A percentile compares a stretch with the other conserved stretches of the same genome.
Conservation (phyloP, 179 eudicot genomes). For the Beta corolliflora region DNA sequence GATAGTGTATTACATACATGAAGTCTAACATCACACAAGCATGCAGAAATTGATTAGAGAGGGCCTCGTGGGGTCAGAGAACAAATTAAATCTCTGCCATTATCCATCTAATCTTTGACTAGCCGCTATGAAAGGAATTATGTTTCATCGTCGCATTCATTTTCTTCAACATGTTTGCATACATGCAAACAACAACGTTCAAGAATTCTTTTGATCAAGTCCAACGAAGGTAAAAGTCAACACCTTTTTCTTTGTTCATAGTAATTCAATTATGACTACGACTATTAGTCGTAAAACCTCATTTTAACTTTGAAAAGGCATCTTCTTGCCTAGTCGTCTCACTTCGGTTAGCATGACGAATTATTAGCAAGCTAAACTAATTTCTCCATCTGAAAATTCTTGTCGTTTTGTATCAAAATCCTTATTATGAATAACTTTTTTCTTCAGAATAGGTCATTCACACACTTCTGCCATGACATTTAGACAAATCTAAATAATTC, state of each 20-base stretch:
- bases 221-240: constrained; percentile 1
- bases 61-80: constrained; percentile 17
- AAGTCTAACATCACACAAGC: too few relatives aligned
- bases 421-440: too few relatives aligned
- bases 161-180: constrained; percentile 15
- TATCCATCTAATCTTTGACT: constrained; percentile 22
- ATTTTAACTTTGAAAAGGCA: neutral
- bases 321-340: neutral
- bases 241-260: constrained; percentile 9
- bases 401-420: too few relatives aligned
- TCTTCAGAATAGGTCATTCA: too few relatives aligned
- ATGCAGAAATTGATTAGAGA: too few relatives aligned
- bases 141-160: constrained; percentile 16
- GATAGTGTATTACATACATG: too few relatives aligned
- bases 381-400: too few relatives aligned
- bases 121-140: neutral
- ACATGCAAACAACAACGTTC: constrained; percentile 29
- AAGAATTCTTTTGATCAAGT: neutral
- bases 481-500: too few relatives aligned
- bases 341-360: neutral
- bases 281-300: neutral
- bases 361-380: neutral
- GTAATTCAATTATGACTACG: neutral
- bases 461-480: too few relatives aligned
- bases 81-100: constrained; percentile 18